phyloP scores from a whole-genome alignment of 1,284 basidiomycete species.

The Trichosporon sp. region DNA sequence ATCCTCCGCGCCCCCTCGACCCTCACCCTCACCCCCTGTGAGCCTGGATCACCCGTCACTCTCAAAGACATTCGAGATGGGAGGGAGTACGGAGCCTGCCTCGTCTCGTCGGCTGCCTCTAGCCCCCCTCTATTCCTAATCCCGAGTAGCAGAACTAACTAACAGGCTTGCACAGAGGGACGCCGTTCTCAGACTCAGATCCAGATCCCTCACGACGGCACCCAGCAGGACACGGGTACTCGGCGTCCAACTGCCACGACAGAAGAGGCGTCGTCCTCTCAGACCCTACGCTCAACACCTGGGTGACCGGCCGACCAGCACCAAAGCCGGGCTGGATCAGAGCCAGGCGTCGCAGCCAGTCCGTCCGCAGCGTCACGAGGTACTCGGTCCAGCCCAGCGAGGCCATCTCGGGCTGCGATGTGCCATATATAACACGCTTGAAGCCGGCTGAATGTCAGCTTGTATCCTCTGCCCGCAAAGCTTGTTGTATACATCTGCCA shows the following conservation, averaged over 20 bases:
- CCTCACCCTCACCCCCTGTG: too few relatives aligned
- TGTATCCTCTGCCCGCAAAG: background rate
- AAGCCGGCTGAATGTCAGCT: conserved; percentile 2
- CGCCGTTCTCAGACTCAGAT: background rate
- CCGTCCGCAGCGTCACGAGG: conserved; percentile 1
- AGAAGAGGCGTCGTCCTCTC: background rate
- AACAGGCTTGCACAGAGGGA: background rate
- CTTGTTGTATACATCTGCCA: background rate
- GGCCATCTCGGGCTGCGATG: background rate
- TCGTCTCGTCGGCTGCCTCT: background rate
- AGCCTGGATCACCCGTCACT: too few relatives aligned
- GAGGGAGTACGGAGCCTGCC: too few relatives aligned
- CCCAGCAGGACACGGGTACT: background rate
- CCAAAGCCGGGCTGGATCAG: conserved; percentile 5
- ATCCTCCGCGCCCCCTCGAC: background rate
- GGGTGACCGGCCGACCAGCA: background rate
- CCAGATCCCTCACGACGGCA: background rate
- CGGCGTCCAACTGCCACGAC: background rate
- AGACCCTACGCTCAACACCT: background rate
- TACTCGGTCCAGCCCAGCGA: conserved; percentile 4
- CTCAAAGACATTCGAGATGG: too few relatives aligned
- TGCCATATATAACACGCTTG: conserved; percentile 1
- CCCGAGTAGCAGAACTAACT: too few relatives aligned
- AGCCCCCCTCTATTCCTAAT: background rate
- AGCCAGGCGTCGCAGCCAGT: background rate